phyloP scores from a whole-genome alignment of 441 rosid genomes.

The Populus hybrid region DNA sequence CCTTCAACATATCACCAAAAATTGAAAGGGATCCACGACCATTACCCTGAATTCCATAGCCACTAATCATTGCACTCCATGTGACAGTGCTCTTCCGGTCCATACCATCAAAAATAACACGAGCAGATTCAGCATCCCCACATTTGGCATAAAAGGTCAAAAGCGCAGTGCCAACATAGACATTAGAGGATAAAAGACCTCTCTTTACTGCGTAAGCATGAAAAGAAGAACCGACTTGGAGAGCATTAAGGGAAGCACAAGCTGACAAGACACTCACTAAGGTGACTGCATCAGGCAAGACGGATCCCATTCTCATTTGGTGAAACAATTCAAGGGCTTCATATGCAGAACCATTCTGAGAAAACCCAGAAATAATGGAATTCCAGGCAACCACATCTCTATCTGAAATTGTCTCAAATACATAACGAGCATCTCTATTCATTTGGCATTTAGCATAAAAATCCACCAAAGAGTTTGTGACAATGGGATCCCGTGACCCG shows the following conservation, averaged over 20 bases:
- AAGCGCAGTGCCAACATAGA: slow-evolving; percentile 75
- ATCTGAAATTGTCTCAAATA: slow-evolving; percentile 55
- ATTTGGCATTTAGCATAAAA: slow-evolving; percentile 69
- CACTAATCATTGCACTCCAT: slow-evolving; percentile 69
- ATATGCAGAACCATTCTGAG: slow-evolving; percentile 55
- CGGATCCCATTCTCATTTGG: slow-evolving; percentile 42
- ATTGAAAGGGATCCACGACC: slow-evolving; percentile 46
- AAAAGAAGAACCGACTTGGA: slow-evolving; percentile 57
- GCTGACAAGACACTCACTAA: slow-evolving; percentile 66
- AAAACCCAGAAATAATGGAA: slow-evolving; percentile 74
- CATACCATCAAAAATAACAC: slow-evolving; percentile 42
- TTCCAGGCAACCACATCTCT: slow-evolving; percentile 70
- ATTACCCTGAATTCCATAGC: slow-evolving; percentile 62
- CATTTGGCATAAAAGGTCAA: slow-evolving; percentile 80
- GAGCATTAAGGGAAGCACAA: slow-evolving; percentile 56
- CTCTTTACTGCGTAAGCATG: slow-evolving; percentile 56
- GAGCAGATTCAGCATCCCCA: slow-evolving; percentile 48
- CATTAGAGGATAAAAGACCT: slow-evolving; percentile 49
- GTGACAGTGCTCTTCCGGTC: slow-evolving; percentile 50
- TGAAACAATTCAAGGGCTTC: slow-evolving; percentile 68
- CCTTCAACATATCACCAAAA: slow-evolving; percentile 50
- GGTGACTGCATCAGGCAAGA: slow-evolving; percentile 70
- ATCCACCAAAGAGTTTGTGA: slow-evolving; percentile 57
- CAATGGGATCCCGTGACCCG: slow-evolving; percentile 40
- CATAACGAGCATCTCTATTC: slow-evolving; percentile 47